Percentiles rank a stretch among this genome's conserved stretches.
phyloP scores from a whole-genome alignment of 306 rosid genomes.

The Abrus pulchellus region DNA sequence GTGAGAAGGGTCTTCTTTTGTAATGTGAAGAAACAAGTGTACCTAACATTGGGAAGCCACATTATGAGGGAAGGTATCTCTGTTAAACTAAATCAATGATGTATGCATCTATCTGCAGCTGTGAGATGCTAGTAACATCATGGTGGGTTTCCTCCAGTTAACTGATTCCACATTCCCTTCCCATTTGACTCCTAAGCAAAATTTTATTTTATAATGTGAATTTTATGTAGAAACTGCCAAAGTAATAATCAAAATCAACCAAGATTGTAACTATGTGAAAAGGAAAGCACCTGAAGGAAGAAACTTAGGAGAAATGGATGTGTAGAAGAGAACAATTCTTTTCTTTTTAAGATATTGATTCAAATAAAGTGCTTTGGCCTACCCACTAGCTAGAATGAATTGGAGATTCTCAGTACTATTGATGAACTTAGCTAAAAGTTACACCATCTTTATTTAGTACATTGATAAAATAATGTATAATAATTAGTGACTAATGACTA shows the following conservation, averaged over 20 bases:
- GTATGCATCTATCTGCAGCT: constrained; percentile 57
- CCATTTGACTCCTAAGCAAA: neutral
- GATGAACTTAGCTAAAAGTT: neutral
- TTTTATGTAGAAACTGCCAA: neutral
- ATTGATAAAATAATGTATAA: neutral
- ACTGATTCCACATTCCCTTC: constrained; percentile 23
- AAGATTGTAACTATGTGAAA: neutral
- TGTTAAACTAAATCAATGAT: neutral
- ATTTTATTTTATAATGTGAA: neutral
- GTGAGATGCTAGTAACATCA: constrained; percentile 53
- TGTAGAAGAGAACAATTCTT: neutral
- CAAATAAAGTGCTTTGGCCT: neutral
- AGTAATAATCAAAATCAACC: constrained; percentile 14
- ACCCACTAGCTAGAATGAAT: constrained; percentile 31
- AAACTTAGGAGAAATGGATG: constrained; percentile 26
- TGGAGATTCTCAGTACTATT: neutral
- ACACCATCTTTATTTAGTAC: neutral
- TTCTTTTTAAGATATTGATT: neutral
- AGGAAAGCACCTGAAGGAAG: neutral
- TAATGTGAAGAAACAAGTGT: constrained; percentile 32
- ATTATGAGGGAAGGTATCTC: constrained; percentile 72
- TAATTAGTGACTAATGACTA: neutral
- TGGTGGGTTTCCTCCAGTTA: constrained; percentile 53
- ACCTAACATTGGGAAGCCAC: constrained; percentile 63
- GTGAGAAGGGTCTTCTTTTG: constrained; percentile 37